A percentile compares a stretch with the other conserved stretches of the same genome.
phyloP scores from a whole-genome alignment of 2,329 filamentous ascomycete genomes.

The Clathrospora elynae region DNA sequence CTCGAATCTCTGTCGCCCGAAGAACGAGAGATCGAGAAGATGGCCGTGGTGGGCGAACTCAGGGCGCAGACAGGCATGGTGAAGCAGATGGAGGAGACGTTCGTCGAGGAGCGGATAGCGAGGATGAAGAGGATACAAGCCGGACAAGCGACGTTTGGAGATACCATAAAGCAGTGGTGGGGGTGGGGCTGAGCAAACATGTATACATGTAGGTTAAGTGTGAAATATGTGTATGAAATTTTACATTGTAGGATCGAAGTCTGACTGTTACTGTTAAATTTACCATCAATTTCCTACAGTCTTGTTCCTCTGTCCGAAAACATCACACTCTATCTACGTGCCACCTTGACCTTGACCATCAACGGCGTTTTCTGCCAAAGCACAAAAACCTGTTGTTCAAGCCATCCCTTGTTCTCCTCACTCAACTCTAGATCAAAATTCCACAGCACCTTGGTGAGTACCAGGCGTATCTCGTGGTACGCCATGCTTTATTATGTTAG shows the following conservation, averaged over 20 bases:
- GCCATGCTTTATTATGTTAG: constrained; percentile 19
- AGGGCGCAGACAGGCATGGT: constrained; percentile 36
- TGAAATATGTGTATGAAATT: constrained; percentile 4
- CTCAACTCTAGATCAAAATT: constrained; percentile 21
- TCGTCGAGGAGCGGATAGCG: constrained; percentile 43
- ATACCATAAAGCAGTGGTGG: constrained; percentile 47
- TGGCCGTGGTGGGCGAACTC: constrained; percentile 44
- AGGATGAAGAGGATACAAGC: constrained; percentile 44
- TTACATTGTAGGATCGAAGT: neutral
- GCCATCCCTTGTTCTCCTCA: constrained; percentile 7
- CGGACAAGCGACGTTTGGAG: constrained; percentile 46
- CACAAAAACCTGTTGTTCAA: constrained; percentile 34
- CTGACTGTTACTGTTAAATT: too few species aligned
- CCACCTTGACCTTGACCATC: constrained; percentile 15
- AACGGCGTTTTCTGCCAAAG: constrained; percentile 39
- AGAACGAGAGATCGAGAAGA: constrained; percentile 43
- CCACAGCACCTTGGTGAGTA: constrained; percentile 24
- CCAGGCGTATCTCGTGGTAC: constrained; percentile 33
- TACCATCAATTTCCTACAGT: too few species aligned
- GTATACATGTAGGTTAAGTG: constrained; percentile 12
- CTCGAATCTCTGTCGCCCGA: constrained; percentile 35
- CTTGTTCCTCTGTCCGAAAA: too few species aligned
- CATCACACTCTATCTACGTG: neutral
- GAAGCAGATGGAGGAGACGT: constrained; percentile 41
- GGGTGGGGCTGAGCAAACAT: constrained; percentile 38